These are phyloP conservation scores for Tilletia indica DNA, from an alignment of 1,284 basidiomycete species.

Conservation along the genomic window DNA sequence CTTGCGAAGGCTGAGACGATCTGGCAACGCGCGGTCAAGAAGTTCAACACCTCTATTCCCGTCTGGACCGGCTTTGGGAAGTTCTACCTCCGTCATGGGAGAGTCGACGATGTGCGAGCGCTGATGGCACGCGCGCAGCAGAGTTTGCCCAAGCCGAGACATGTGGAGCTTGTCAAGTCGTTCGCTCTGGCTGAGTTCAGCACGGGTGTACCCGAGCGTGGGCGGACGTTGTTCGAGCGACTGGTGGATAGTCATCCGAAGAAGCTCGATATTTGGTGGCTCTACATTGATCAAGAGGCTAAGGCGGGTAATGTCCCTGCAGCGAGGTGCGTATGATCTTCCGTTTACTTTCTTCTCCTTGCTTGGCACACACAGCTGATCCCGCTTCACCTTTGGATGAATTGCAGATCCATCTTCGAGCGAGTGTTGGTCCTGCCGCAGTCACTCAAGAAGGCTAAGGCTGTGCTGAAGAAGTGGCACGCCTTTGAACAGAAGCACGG, in stretches of 20 bases:
- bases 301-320: constrained; percentile 69
- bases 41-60: constrained; percentile 85
- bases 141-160: constrained; percentile 89
- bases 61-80: constrained; percentile 88
- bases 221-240: constrained; percentile 93
- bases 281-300: constrained; percentile 95
- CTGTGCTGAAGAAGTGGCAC: constrained; percentile 83
- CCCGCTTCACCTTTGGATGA: background rate
- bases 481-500: constrained; percentile 82
- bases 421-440: constrained; percentile 79
- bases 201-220: constrained; percentile 86
- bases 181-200: constrained; percentile 96
- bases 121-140: constrained; percentile 86
- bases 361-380: background rate
- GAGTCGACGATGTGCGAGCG: constrained; percentile 76
- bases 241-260: constrained; percentile 91
- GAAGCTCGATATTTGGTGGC: constrained; percentile 89
- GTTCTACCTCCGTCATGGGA: constrained; percentile 68
- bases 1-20: constrained; percentile 38
- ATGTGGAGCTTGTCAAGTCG: constrained; percentile 88
- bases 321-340: background rate
- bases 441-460: constrained; percentile 93
- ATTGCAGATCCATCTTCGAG: constrained; percentile 73
- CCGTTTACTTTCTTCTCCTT: too few relatives aligned
- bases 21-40: constrained; percentile 64